A percentile compares a stretch with the other conserved stretches of the same genome.
These are phyloP conservation scores for Nakazawaea anatomiae DNA, from an alignment of 805 yeast species.

Conservation along the genomic window DNA sequence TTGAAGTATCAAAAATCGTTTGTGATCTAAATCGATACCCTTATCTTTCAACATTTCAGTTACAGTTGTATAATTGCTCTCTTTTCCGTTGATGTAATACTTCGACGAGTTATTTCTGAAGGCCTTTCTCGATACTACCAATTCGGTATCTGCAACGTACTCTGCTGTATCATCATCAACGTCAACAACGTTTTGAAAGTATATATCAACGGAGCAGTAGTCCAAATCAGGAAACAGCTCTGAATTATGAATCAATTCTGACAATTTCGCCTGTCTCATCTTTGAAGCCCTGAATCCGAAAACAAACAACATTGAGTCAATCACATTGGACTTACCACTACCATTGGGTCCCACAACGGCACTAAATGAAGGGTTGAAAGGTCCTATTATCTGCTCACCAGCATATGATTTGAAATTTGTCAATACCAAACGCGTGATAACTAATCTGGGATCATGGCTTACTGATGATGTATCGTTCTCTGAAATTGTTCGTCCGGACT, in stretches of 20 bases:
- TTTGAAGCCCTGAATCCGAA: slow-evolving; percentile 95
- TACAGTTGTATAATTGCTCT: slow-evolving; percentile 73
- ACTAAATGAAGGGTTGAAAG: slow-evolving; percentile 87
- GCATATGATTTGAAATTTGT: slow-evolving; percentile 94
- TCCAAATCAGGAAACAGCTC: slow-evolving; percentile 59
- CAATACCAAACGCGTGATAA: slow-evolving; percentile 66
- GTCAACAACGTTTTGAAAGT: slow-evolving; percentile 75
- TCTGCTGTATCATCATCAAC: slow-evolving; percentile 30
- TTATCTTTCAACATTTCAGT: slow-evolving; percentile 65
- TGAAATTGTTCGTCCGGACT: neutral
- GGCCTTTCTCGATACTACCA: slow-evolving; percentile 79
- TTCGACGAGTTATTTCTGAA: slow-evolving; percentile 68
- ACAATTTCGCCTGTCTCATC: slow-evolving; percentile 93
- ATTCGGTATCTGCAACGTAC: slow-evolving; percentile 45
- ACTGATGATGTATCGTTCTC: slow-evolving; percentile 4
- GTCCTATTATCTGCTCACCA: slow-evolving; percentile 89
- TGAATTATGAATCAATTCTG: slow-evolving; percentile 90
- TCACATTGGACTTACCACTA: slow-evolving; percentile 94
- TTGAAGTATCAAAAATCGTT: slow-evolving; percentile 87
- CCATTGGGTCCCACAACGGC: slow-evolving; percentile 99
- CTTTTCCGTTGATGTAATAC: slow-evolving; percentile 66
- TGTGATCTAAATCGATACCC: slow-evolving; percentile 93
- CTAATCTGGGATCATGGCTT: slow-evolving; percentile 50
- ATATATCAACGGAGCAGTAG: slow-evolving; percentile 87
- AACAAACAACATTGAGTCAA: slow-evolving; percentile 96